Percentiles rank a stretch among this genome's conserved stretches.
Conservation (phyloP, 2,329 filamentous ascomycete species). For the Penicillium sp. region DNA sequence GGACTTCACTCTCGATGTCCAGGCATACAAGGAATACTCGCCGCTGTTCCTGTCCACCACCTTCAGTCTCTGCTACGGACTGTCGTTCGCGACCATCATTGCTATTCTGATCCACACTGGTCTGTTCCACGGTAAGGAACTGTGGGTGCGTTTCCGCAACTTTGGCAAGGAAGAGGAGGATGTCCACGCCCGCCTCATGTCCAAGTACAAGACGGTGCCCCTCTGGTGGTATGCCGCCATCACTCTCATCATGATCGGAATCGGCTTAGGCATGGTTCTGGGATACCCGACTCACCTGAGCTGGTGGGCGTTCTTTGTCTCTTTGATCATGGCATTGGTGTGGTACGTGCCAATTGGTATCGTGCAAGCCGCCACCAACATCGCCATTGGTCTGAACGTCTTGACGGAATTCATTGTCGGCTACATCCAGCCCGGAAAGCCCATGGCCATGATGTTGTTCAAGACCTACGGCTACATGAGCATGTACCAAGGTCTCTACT, state of each 20-base stretch:
- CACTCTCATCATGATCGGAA: slow-evolving; percentile 42
- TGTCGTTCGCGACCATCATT: slow-evolving; percentile 64
- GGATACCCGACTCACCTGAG: slow-evolving; percentile 58
- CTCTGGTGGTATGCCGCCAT: slow-evolving; percentile 50
- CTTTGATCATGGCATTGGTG: slow-evolving; percentile 56
- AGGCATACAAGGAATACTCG: slow-evolving; percentile 59
- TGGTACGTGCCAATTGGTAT: slow-evolving; percentile 56
- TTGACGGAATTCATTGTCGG: slow-evolving; percentile 65
- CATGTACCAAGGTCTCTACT: slow-evolving; percentile 58
- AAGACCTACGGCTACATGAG: slow-evolving; percentile 64
- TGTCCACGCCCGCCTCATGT: slow-evolving; percentile 49
- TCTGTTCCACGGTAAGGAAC: slow-evolving; percentile 58
- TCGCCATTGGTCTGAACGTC: slow-evolving; percentile 60
- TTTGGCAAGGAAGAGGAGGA: slow-evolving; percentile 49
- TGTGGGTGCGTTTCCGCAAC: slow-evolving; percentile 55
- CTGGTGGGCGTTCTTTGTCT: too few relatives aligned
- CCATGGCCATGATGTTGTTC: slow-evolving; percentile 69
- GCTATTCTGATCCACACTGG: slow-evolving; percentile 60
- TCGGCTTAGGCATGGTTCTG: slow-evolving; percentile 41
- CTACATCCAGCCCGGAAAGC: slow-evolving; percentile 62
- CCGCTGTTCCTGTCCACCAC: slow-evolving; percentile 57
- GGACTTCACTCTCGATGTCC: slow-evolving; percentile 54
- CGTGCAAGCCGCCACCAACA: slow-evolving; percentile 62
- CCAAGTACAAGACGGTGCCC: slow-evolving; percentile 48
- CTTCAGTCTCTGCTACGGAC: slow-evolving; percentile 60